These are phyloP conservation scores for Penicillium diatomitis DNA, from an alignment of 495 filamentous ascomycete genomes.

Conservation along the genomic window DNA sequence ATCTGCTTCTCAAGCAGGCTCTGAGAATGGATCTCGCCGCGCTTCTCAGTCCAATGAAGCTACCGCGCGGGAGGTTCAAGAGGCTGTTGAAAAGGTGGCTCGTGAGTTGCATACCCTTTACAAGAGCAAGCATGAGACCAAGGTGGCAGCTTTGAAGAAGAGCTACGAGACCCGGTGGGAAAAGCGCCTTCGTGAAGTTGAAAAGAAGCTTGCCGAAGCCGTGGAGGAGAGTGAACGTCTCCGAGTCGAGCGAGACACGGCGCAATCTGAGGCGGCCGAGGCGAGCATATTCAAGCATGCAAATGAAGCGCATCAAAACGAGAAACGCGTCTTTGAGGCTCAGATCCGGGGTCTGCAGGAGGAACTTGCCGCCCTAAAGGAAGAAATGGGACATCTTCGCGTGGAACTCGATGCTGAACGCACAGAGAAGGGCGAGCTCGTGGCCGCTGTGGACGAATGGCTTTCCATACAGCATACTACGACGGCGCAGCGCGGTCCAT, in stretches of 20 bases:
- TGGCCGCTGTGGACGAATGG: conserved; percentile 91
- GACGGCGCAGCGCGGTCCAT: neutral
- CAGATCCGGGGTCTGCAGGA: conserved; percentile 61
- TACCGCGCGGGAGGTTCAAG: conserved; percentile 53
- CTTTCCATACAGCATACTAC: conserved; percentile 44
- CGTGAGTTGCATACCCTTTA: conserved; percentile 87
- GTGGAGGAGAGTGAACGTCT: conserved; percentile 67
- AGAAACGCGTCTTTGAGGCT: conserved; percentile 44
- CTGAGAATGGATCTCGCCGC: conserved; percentile 7
- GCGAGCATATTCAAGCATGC: conserved; percentile 27
- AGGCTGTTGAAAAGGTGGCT: conserved; percentile 85
- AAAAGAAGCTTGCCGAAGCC: conserved; percentile 57
- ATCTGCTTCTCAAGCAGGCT: conserved; percentile 3
- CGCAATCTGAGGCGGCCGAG: conserved; percentile 48
- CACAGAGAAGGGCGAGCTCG: conserved; percentile 86
- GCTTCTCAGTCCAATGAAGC: conserved; percentile 23
- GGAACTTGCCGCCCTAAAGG: conserved; percentile 55
- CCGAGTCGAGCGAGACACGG: conserved; percentile 51
- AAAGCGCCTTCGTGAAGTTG: conserved; percentile 69
- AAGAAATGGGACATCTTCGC: conserved; percentile 55
- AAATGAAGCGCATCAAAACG: conserved; percentile 45
- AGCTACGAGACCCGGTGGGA: conserved; percentile 86
- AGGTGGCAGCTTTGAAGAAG: conserved; percentile 89
- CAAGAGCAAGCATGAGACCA: conserved; percentile 92
- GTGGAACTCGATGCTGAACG: conserved; percentile 63